phyloP scores from a whole-genome alignment of 1,284 basidiomycete species.

The Leccinum pseudoinsigne region DNA sequence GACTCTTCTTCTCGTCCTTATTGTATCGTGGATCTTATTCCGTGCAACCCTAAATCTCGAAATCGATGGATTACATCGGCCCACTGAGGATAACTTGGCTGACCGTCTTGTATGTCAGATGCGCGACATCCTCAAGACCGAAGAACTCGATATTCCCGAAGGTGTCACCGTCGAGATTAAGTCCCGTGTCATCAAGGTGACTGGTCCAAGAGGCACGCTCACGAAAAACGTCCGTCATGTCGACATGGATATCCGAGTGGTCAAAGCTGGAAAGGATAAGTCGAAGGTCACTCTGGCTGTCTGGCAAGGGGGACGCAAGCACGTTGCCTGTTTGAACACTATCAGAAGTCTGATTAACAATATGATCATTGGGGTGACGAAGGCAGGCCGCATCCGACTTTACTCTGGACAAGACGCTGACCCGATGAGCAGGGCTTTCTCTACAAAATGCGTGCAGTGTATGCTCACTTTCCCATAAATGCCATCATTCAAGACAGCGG shows the following conservation, averaged over 20 bases:
- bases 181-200: constrained; percentile 87
- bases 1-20: neutral
- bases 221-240: constrained; percentile 93
- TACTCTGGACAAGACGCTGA: constrained; percentile 6
- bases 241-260: constrained; percentile 93
- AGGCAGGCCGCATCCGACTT: constrained; percentile 41
- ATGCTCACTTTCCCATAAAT: constrained; percentile 99
- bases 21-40: constrained; percentile 5
- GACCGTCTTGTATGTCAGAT: constrained; percentile 50
- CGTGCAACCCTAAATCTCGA: neutral
- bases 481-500: constrained; percentile 91
- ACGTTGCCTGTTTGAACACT: constrained; percentile 97
- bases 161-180: constrained; percentile 85
- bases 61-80: constrained; percentile 33
- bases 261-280: constrained; percentile 67
- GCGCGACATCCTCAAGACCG: constrained; percentile 91
- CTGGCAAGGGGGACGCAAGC: constrained; percentile 98
- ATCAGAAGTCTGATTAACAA: constrained; percentile 95
- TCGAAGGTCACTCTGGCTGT: constrained; percentile 87
- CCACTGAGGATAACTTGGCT: constrained; percentile 24
- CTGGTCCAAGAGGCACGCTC: constrained; percentile 87
- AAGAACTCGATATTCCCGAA: constrained; percentile 91
- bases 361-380: constrained; percentile 97
- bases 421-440: constrained; percentile 78
- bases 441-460: constrained; percentile 99